A percentile compares a stretch with the other conserved stretches of the same genome.
Evolutionary conservation across 2,329 filamentous ascomycete genomes (phyloP).

Genomic region (Beauveria bassiana): DNA sequence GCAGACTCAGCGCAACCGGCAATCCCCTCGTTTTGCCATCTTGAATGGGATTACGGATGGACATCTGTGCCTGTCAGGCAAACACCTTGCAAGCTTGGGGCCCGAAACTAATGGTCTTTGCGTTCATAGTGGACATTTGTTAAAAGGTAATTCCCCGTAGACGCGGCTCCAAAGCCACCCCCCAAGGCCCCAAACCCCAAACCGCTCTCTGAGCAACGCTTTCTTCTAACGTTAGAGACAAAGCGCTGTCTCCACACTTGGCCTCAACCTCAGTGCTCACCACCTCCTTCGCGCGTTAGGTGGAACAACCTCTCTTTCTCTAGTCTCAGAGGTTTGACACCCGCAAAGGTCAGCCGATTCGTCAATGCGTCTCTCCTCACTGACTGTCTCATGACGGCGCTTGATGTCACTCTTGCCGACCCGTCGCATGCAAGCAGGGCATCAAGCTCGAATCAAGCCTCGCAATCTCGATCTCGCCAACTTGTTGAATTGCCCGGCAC

Average conservation of each 20-base stretch:
- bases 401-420: background rate
- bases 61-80: background rate
- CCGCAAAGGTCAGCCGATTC: background rate
- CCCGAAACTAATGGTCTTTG: background rate
- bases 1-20: background rate
- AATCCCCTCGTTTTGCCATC: background rate
- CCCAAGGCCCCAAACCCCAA: background rate
- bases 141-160: background rate
- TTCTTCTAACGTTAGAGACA: background rate
- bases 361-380: background rate
- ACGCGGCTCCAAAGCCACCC: background rate
- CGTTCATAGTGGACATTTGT: background rate
- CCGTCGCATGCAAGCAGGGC: background rate
- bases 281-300: background rate
- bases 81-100: too few species aligned
- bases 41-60: background rate
- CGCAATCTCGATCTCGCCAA: background rate
- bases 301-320: background rate
- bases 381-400: background rate
- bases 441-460: background rate
- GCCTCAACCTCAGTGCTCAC: background rate
- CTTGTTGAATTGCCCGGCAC: too few species aligned
- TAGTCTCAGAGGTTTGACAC: background rate
- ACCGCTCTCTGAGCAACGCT: background rate
- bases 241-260: background rate